Percentiles rank a stretch among this genome's conserved stretches.
Evolutionary conservation across 2,329 filamentous ascomycete species (phyloP).

Genomic region (Epichloe festucae): DNA sequence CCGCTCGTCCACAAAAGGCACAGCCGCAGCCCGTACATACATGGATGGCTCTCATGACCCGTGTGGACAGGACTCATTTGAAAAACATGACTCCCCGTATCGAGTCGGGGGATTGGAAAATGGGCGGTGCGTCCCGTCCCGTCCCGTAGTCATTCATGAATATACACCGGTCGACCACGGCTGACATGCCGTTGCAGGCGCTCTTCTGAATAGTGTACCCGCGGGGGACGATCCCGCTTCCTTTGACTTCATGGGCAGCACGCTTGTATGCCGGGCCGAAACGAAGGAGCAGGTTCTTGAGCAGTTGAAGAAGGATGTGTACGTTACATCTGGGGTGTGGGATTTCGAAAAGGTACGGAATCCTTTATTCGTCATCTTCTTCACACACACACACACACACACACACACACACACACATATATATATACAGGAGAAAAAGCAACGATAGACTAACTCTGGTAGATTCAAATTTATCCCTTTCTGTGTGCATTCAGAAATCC

Average conservation of each 20-base stretch:
- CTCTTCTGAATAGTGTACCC: constrained; percentile 53
- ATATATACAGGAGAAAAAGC: not conserved
- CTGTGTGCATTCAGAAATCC: constrained; percentile 27
- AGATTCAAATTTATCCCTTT: constrained; percentile 39
- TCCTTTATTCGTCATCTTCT: too few relatives aligned
- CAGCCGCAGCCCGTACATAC: too few relatives aligned
- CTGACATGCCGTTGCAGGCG: constrained; percentile 34
- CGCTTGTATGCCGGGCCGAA: constrained; percentile 52
- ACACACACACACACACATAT: too few relatives aligned
- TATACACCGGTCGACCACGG: too few relatives aligned
- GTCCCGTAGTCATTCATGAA: not conserved
- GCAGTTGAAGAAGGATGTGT: constrained; percentile 58
- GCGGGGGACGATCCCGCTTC: constrained; percentile 45
- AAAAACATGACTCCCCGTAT: constrained; percentile 38
- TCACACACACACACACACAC: too few relatives aligned
- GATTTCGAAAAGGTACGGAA: constrained; percentile 51
- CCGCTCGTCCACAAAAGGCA: not conserved
- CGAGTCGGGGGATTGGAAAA: constrained; percentile 44
- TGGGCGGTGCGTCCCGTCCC: constrained; percentile 41
- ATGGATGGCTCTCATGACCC: not conserved
- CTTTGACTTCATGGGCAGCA: constrained; percentile 62
- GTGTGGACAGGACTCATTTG: constrained; percentile 34
- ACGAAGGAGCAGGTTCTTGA: constrained; percentile 57
- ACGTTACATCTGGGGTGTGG: constrained; percentile 63
- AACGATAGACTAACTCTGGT: not conserved